Evolutionary conservation across 1,139 yeast species (phyloP).

Genomic region (Entelexis paramagnoliae): DNA sequence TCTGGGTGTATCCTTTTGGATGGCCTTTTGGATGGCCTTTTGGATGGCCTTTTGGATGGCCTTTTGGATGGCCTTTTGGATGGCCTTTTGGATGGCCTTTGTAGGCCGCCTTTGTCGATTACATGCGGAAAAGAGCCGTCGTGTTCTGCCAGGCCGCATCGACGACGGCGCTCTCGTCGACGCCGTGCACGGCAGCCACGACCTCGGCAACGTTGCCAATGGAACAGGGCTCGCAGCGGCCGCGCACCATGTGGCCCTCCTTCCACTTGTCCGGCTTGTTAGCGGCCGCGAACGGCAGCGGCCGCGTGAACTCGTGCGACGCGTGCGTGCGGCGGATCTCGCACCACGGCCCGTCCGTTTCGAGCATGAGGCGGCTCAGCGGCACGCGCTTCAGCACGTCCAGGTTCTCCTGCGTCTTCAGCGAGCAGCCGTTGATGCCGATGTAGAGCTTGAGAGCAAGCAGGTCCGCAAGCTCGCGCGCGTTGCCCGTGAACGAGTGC

Average conservation of each 20-base stretch:
- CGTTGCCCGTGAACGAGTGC: conserved; percentile 86
- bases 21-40: too few species aligned
- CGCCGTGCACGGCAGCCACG: conserved; percentile 48
- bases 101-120: too few species aligned
- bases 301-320: conserved; percentile 41
- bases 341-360: conserved; percentile 99
- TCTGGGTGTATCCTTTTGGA: too few species aligned
- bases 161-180: conserved; percentile 45
- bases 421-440: conserved; percentile 88
- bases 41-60: too few species aligned
- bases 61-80: too few species aligned
- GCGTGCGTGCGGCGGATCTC: conserved; percentile 80
- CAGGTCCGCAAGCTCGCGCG: conserved; percentile 46
- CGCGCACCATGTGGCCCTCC: conserved; percentile 50
- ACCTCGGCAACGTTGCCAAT: conserved; percentile 75
- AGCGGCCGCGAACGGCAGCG: conserved; percentile 28
- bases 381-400: conserved; percentile 61
- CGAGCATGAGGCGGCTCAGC: conserved; percentile 57
- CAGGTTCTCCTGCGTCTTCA: conserved; percentile 65
- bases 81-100: too few species aligned
- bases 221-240: conserved; percentile 85
- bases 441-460: conserved; percentile 55
- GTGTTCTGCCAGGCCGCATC: conserved; percentile 58
- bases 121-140: conserved; percentile 40
- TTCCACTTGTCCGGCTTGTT: conserved; percentile 50